Base-by-base conservation (phyloP, 352 stramenopile species). In the Elongisporangium prolatum region DNA sequence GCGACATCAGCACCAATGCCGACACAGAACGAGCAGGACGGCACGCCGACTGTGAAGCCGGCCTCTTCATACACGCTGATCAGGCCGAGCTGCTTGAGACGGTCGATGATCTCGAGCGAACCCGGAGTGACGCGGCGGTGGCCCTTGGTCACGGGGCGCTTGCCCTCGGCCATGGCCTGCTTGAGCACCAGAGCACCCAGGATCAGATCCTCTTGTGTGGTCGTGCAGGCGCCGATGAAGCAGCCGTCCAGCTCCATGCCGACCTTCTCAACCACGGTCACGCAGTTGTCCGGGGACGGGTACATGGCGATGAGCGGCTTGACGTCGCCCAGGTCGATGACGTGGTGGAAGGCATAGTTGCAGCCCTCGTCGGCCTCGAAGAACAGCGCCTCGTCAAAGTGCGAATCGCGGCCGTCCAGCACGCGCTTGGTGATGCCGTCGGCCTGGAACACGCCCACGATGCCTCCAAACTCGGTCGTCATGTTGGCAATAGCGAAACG, bases 401-500 rank as follows among this genome's bases (percentile, higher is more conserved):
- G 82, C 37, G 74, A 85, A 1, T 69, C 60, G n/a, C 80, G 77
- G 3, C 52, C 63, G 18, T 72, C 59, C 22, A 89, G 65, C 55
- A 90, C 82, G 38, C 73, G 76, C 50, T 89, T 65, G 4, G 82
- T 89, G 63, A 92, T 86, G 44, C 72, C 74, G 50, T 93, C 84
- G 17, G 84, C 84, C 49, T 80, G 74, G 52, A 93, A 93, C 14
- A 93, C 81, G 13, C 84, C 84, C n/a, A 80, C 81, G 56, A 93
- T 93, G 38, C 69, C 84, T 21, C 84, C 84, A 59, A 93, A 93
- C 67, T 93, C 84, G 20, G 84, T 89, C 50, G 71, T 90, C 84
- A 93, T 93, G 60, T 93, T 93, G 40, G 79, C 76, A 47, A 93
- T 82, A 17, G 84, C 84, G 63, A 93, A 93, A 4, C 84, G 81